Conservation (phyloP, 768 basidiomycete species). For the Suillus paluster region DNA sequence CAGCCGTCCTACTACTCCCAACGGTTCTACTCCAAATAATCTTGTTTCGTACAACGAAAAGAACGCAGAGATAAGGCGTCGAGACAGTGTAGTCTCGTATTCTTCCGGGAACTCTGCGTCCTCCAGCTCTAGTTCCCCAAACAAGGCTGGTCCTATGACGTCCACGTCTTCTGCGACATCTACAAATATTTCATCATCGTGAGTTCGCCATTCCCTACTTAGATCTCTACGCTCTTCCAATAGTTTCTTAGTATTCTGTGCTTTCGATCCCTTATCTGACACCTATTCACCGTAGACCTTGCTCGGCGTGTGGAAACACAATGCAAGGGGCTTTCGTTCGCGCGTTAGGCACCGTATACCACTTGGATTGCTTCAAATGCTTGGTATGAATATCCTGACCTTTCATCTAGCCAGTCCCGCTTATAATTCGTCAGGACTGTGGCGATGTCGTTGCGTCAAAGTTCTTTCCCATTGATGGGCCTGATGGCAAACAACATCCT, state of each 20-base stretch:
- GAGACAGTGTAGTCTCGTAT: constrained; percentile 51
- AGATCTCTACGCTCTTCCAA: constrained; percentile 15
- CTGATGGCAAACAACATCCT: constrained; percentile 86
- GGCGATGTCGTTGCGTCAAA: constrained; percentile 96
- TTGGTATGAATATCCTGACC: constrained; percentile 60
- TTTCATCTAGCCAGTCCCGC: constrained; percentile 5
- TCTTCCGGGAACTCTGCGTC: constrained; percentile 61
- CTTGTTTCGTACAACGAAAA: constrained; percentile 59
- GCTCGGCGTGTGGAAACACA: constrained; percentile 75
- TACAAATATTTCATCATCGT: constrained; percentile 61
- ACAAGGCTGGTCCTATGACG: constrained; percentile 51
- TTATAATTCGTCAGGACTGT: constrained; percentile 71
- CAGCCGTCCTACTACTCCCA: constrained; percentile 66
- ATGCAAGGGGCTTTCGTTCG: constrained; percentile 98
- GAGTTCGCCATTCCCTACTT: constrained; percentile 36
- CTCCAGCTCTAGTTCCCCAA: constrained; percentile 46
- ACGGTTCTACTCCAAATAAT: constrained; percentile 49
- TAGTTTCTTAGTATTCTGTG: neutral
- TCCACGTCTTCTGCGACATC: constrained; percentile 58
- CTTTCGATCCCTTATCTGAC: constrained; percentile 16
- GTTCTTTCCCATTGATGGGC: constrained; percentile 97
- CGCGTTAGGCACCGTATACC: constrained; percentile 91
- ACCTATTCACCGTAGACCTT: constrained; percentile 50
- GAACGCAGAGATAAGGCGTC: constrained; percentile 52
- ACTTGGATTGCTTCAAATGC: constrained; percentile 98